phyloP scores from a whole-genome alignment of 305 asterid species.

The Lippia alba region DNA sequence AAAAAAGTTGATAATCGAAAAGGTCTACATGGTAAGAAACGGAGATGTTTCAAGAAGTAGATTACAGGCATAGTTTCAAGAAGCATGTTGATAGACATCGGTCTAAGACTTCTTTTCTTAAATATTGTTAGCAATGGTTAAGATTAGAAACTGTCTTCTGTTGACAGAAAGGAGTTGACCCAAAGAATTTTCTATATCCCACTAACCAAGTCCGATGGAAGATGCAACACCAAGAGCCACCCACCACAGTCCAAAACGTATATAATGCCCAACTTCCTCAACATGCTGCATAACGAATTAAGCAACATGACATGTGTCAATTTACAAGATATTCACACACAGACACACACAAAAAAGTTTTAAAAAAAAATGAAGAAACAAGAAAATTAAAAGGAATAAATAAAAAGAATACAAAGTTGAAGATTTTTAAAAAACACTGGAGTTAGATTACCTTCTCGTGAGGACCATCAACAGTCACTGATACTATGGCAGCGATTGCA shows the following conservation, averaged over 20 bases:
- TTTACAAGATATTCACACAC: not conserved
- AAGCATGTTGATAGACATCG: conserved; percentile 11
- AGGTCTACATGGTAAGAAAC: conserved; percentile 8
- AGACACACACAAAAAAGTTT: not conserved
- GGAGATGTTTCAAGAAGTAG: conserved; percentile 5
- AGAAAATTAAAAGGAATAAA: no score
- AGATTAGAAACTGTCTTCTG: no score
- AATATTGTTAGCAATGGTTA: no score
- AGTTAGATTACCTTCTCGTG: conserved; percentile 69
- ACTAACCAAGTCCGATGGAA: conserved; percentile 97
- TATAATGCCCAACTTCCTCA: conserved; percentile 66
- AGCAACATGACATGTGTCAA: not conserved
- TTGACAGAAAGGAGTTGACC: not conserved
- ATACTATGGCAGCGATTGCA: conserved; percentile 45
- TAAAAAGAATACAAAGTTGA: not conserved
- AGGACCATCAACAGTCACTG: conserved; percentile 68
- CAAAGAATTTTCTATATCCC: conserved; percentile 1
- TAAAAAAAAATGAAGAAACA: not conserved
- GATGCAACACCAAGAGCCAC: conserved; percentile 97
- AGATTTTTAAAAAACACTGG: not conserved
- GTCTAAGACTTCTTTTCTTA: no score
- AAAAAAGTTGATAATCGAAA: conserved; percentile 22
- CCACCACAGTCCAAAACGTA: conserved; percentile 92
- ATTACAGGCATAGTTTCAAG: conserved; percentile 1
- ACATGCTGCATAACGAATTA: conserved; percentile 59